These are phyloP conservation scores for Penicillium sp. DNA, from an alignment of 2,329 filamentous ascomycete species.

Conservation along the genomic window DNA sequence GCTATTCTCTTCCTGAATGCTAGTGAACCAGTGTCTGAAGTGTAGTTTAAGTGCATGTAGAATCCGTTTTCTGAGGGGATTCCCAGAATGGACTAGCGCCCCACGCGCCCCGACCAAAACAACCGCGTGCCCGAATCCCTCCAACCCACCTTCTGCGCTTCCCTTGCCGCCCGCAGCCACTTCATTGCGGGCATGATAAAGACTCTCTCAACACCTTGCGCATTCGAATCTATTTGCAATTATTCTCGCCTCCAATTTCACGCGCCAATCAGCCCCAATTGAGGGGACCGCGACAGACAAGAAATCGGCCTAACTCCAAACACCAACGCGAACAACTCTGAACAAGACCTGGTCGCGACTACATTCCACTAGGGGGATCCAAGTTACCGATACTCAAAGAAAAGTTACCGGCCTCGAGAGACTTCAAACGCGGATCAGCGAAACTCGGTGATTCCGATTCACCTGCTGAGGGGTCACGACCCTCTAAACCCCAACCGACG, in stretches of 20 bases:
- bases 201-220: background rate
- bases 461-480: slow-evolving; percentile 12
- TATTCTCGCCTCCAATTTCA: background rate
- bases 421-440: background rate
- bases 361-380: background rate
- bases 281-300: background rate
- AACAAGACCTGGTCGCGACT: background rate
- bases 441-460: background rate
- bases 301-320: background rate
- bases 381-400: background rate
- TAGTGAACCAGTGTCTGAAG: background rate
- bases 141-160: slow-evolving; percentile 24
- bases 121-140: slow-evolving; percentile 37
- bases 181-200: slow-evolving; percentile 14
- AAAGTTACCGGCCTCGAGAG: background rate
- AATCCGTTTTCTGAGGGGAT: slow-evolving; percentile 7
- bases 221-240: background rate
- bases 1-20: background rate
- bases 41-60: background rate
- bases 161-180: slow-evolving; percentile 25
- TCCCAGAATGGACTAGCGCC: slow-evolving; percentile 37
- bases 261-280: background rate
- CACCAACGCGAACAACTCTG: background rate
- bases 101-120: slow-evolving; percentile 43
- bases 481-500: slow-evolving; percentile 26